Base-by-base conservation (phyloP, 2,329 filamentous ascomycete species). In the Fusarium drepaniforme region DNA sequence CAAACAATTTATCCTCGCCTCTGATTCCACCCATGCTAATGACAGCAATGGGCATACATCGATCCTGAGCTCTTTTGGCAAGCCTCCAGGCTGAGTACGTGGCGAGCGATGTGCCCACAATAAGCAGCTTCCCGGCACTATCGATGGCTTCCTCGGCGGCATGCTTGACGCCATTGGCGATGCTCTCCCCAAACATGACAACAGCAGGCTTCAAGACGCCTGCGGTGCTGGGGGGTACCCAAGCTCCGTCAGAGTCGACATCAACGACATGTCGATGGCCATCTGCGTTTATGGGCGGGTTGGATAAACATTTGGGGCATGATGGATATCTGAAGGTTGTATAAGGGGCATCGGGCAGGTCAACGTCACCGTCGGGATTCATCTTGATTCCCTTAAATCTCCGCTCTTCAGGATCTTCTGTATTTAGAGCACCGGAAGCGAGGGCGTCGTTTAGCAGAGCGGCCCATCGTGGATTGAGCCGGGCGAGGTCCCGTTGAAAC, bases 1-100 rank as follows among this genome's bases (percentile, higher is more conserved):
- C 83, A 75, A 94, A 94, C 77, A 96, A 92, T 5, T 84, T 84
- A n/a, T 95, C 92, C 80, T 97, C 94, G 18, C 94, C 93, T 77
- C 94, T 88, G 30, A 95, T 92, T 12, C 94, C 94, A n/a, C 94
- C 94, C 69, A 98, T 88, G 79, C 98, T 98, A 68, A 98, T 85
- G 49, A 98, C 92, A 0, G 92, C 96, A 80, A 98, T 93, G 18
- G 95, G 92, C 90, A 97, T 96, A 1, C 92, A 92, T 73, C 92
- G 89, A 77, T 97, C 94, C 77, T 93, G 92, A 35, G 96, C 97
- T 69, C 92, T 87, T 85, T 95, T 96, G 2, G 93, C 95, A 65
- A 99, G 83, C 68, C 96, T 88, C 95, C 95, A 99, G 0, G 97
- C 97, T 13, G 95, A 98, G 82, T 97, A 98, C 0, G 97, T 98